Percentiles rank a stretch among this genome's conserved stretches.
Evolutionary conservation across 306 rosid species (phyloP).

Genomic region (Corylus heterophylla): DNA sequence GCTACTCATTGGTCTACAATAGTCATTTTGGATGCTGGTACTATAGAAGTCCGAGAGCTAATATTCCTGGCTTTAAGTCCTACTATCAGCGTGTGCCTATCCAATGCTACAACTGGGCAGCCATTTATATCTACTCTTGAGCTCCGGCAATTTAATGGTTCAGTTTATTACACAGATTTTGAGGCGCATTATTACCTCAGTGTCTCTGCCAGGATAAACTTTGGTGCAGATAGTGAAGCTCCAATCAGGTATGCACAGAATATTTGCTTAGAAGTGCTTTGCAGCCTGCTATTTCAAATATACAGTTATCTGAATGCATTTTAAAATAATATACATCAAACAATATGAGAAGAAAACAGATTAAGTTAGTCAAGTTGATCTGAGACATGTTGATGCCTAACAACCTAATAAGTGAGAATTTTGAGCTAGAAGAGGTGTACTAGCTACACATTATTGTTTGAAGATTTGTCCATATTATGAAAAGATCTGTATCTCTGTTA

Average conservation of each 20-base stretch:
- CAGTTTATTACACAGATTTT: constrained; percentile 59
- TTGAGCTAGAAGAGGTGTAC: neutral
- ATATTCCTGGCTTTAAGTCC: constrained; percentile 83
- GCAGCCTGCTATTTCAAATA: constrained; percentile 2
- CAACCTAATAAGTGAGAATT: neutral
- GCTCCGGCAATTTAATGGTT: constrained; percentile 95
- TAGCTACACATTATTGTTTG: neutral
- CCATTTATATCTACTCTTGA: constrained; percentile 96
- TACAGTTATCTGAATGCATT: neutral
- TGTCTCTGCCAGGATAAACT: constrained; percentile 96
- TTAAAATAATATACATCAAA: neutral
- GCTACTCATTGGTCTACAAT: constrained; percentile 92
- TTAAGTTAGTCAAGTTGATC: neutral
- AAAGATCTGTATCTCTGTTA: constrained; percentile 20
- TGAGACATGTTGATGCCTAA: neutral
- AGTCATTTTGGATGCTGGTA: constrained; percentile 79
- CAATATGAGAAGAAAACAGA: neutral
- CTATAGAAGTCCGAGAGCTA: constrained; percentile 65
- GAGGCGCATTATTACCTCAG: constrained; percentile 80
- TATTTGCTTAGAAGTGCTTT: constrained; percentile 17
- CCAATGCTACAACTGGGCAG: constrained; percentile 96
- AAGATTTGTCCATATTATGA: constrained; percentile 1
- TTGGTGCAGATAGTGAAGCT: constrained; percentile 81
- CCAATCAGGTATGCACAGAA: constrained; percentile 59
- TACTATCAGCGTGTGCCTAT: constrained; percentile 76